A percentile compares a stretch with the other conserved stretches of the same genome.
These are phyloP conservation scores for Rhynchospora tenuis DNA, from an alignment of 176 grass and related monocot genomes.

Conservation along the genomic window DNA sequence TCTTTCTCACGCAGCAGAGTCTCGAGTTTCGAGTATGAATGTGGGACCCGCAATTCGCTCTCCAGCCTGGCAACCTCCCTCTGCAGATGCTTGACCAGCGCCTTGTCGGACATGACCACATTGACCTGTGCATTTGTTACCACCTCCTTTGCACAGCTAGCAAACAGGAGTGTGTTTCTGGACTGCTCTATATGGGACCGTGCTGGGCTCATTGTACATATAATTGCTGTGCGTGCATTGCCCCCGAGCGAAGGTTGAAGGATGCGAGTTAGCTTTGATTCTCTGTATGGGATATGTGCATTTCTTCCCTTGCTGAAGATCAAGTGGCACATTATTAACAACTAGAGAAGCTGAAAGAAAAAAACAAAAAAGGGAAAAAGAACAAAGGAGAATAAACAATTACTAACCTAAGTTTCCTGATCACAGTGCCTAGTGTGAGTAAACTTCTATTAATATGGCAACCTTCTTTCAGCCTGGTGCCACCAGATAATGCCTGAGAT, in stretches of 20 bases:
- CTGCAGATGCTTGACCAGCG: slow-evolving; percentile 76
- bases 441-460: slow-evolving; percentile 94
- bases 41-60: slow-evolving; percentile 61
- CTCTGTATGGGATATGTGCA: slow-evolving; percentile 77
- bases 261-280: slow-evolving; percentile 93
- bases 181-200: slow-evolving; percentile 74
- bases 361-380: not conserved
- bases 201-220: slow-evolving; percentile 84
- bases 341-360: not conserved
- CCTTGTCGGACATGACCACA: slow-evolving; percentile 85
- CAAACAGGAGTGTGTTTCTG: slow-evolving; percentile 70
- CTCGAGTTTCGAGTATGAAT: slow-evolving; percentile 55
- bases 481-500: slow-evolving; percentile 75
- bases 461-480: slow-evolving; percentile 87
- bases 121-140: slow-evolving; percentile 84
- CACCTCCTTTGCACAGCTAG: slow-evolving; percentile 90
- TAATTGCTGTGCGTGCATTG: slow-evolving; percentile 84
- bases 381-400: slow-evolving; percentile 2
- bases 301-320: slow-evolving; percentile 76
- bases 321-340: not conserved
- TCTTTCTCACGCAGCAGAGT: slow-evolving; percentile 72
- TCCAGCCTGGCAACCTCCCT: slow-evolving; percentile 77
- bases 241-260: slow-evolving; percentile 76
- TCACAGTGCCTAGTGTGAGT: slow-evolving; percentile 77
- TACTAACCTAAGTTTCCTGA: slow-evolving; percentile 78